These are phyloP conservation scores for Aschersonia sp. DNA, from an alignment of 2,329 filamentous ascomycete genomes.

Conservation along the genomic window DNA sequence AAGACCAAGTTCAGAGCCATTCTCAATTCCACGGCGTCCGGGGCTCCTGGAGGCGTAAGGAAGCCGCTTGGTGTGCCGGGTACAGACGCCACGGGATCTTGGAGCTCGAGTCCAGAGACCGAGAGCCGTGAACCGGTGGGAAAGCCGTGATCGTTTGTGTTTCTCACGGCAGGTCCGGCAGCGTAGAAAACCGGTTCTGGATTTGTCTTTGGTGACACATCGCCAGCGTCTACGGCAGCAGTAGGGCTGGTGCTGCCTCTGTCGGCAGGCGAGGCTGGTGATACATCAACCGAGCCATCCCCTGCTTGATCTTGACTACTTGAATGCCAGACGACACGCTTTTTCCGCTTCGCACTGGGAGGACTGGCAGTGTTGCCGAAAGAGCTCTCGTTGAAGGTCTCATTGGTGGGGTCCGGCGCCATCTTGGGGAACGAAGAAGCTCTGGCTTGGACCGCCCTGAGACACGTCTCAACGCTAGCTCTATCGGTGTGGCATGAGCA, in stretches of 20 bases:
- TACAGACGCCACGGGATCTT: neutral
- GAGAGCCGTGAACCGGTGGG: neutral
- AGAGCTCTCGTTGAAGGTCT: conserved; percentile 11
- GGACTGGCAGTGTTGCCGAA: conserved; percentile 11
- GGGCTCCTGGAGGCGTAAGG: conserved; percentile 16
- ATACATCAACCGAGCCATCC: conserved; percentile 5
- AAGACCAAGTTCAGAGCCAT: conserved; percentile 23
- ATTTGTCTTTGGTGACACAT: neutral
- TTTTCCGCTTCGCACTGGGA: conserved; percentile 22
- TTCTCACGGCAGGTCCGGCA: neutral
- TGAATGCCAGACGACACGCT: conserved; percentile 23
- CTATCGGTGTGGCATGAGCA: conserved; percentile 1
- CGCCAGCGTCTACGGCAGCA: neutral
- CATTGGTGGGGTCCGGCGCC: conserved; percentile 11
- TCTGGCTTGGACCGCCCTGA: conserved; percentile 8
- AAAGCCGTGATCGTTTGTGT: neutral
- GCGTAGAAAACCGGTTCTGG: neutral
- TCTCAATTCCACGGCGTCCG: conserved; percentile 22
- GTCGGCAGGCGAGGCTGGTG: conserved; percentile 2
- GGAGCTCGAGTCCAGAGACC: neutral
- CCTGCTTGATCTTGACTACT: conserved; percentile 10
- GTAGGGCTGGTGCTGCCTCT: conserved; percentile 7
- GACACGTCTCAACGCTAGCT: conserved; percentile 9
- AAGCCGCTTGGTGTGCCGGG: conserved; percentile 7
- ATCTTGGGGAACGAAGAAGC: conserved; percentile 8